phyloP scores from a whole-genome alignment of 768 basidiomycete genomes.

The Sarcodon sp. region DNA sequence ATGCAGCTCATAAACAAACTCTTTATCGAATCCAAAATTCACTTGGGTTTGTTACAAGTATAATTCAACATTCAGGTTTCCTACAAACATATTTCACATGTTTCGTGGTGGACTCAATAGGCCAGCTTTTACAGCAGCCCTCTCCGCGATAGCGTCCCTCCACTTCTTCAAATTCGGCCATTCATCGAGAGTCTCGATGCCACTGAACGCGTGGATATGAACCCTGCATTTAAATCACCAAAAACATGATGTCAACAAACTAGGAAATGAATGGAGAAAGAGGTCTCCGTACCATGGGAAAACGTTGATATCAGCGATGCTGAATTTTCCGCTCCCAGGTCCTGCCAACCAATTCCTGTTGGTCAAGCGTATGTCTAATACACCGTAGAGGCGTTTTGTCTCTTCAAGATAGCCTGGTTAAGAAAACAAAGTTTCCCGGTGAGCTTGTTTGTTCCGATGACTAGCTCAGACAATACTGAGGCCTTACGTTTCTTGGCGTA shows the following conservation, averaged over 20 bases:
- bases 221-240: slow-evolving; percentile 30
- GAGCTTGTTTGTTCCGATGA: neutral
- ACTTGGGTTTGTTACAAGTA: too few relatives aligned
- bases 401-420: slow-evolving; percentile 63
- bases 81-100: too few relatives aligned
- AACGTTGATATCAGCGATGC: slow-evolving; percentile 62
- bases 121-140: slow-evolving; percentile 8
- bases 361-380: slow-evolving; percentile 63
- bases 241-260: neutral
- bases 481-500: slow-evolving; percentile 52
- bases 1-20: too few relatives aligned
- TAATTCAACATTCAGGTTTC: too few relatives aligned
- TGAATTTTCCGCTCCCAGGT: slow-evolving; percentile 51
- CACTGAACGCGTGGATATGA: slow-evolving; percentile 28
- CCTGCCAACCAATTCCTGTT: slow-evolving; percentile 74
- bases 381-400: slow-evolving; percentile 73
- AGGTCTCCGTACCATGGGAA: slow-evolving; percentile 37
- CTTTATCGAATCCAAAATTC: too few relatives aligned
- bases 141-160: neutral
- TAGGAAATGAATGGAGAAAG: neutral
- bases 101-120: slow-evolving; percentile 3
- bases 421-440: slow-evolving; percentile 5
- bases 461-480: neutral
- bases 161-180: slow-evolving; percentile 51
- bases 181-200: slow-evolving; percentile 43